These are phyloP conservation scores for Fusarium longipes DNA, from an alignment of 2,329 filamentous ascomycete species.

Conservation along the genomic window DNA sequence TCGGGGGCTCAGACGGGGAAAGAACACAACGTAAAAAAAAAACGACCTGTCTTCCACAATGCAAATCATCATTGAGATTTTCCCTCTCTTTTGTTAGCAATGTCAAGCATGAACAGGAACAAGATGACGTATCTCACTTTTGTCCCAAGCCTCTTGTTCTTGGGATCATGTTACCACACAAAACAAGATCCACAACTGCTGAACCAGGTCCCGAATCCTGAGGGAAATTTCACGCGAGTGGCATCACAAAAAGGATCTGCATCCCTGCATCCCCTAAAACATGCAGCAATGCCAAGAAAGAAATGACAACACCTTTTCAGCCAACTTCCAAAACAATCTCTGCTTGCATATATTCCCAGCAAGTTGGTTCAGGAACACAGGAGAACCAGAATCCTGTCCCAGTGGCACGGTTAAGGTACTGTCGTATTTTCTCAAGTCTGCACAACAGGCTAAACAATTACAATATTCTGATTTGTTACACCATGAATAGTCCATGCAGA, in stretches of 20 bases:
- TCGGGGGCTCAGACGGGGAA: background rate
- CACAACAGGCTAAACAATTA: background rate
- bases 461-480: background rate
- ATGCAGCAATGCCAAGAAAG: background rate
- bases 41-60: background rate
- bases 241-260: background rate
- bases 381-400: background rate
- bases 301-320: background rate
- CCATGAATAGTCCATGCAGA: no score
- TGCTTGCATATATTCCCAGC: background rate
- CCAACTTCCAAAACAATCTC: background rate
- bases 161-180: background rate
- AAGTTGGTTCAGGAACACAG: conserved; percentile 5
- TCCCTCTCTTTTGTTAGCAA: background rate
- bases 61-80: background rate
- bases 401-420: background rate
- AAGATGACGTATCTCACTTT: background rate
- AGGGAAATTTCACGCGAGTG: background rate
- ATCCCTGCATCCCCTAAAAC: conserved; percentile 4
- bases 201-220: background rate
- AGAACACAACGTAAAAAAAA: background rate
- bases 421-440: background rate
- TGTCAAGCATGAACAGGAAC: background rate
- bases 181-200: background rate
- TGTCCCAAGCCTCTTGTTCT: background rate